Evolutionary conservation across 768 basidiomycete species (phyloP), one percentile per base, ranked within the genome.

Genomic region (Pleurotus djamor): DNA sequence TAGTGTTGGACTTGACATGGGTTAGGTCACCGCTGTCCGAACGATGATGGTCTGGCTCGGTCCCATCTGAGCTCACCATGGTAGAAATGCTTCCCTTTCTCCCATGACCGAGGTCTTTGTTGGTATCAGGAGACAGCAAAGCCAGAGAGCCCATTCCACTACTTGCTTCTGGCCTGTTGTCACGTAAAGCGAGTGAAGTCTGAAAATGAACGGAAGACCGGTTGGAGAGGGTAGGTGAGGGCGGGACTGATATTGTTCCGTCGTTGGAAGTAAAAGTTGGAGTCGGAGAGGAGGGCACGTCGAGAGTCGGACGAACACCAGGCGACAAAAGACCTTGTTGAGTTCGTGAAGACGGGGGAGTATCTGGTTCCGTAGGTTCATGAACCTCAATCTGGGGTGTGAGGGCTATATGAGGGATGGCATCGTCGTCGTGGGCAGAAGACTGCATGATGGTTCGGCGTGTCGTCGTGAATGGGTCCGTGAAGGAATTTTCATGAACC

Each of bases 191-290:
- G 3, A 84, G 73, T 5, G 85, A 75, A 3, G 83, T 80, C 2
- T 68, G 72, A 60, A 88, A 91, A 36, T 85, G 82, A 0, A 83
- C 79, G 0, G 84, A 84, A 2, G 88, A 89, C 13, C 77, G 79
- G 2, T 78, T 82, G 0, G 92, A 91, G 8, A 91, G 77, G 0
- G 91, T 92, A 0, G 91, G 92, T 0, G 91, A 93, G 0, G 91
- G 90, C 0, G 91, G 91, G 0, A 72, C 69, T 7, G 61, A 59
- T 6, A 70, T 66, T 0, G 74, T 73, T 38, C 73, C 76, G 48
- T 81, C 80, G n/a, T 79, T 76, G 0, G 74, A 78, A 16, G 62
- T 60, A 16, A 60, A 58, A 48, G 67, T 66, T 36, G 70, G 65
- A 4, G 68, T 63, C 1, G 70, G 68, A 0, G 72, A 72, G 16